Percentiles rank a stretch among this genome's conserved stretches.
Evolutionary conservation across 106 monocot genomes (phyloP).

Genomic region (Acorus calamus): DNA sequence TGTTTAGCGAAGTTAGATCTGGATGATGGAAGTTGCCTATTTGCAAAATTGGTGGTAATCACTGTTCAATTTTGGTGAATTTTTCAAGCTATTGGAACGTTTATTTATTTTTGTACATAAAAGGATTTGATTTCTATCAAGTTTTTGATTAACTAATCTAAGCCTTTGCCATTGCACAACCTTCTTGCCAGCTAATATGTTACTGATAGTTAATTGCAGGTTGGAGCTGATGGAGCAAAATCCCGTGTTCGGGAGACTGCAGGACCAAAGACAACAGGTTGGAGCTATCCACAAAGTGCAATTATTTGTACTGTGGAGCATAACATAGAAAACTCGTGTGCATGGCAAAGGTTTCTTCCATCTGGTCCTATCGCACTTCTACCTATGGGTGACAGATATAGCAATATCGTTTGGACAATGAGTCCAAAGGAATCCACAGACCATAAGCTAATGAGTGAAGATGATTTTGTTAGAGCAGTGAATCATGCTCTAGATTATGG

Average conservation of each 20-base stretch:
- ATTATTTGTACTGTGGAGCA: slow-evolving; percentile 93
- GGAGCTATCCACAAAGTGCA: slow-evolving; percentile 86
- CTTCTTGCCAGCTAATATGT: too few species aligned
- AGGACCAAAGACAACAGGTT: slow-evolving; percentile 62
- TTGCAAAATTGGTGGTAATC: slow-evolving; percentile 91
- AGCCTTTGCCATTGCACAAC: too few species aligned
- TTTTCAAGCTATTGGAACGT: too few species aligned
- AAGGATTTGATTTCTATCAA: too few species aligned
- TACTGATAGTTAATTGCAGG: slow-evolving; percentile 26
- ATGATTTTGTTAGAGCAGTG: slow-evolving; percentile 64
- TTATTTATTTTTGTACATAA: too few species aligned
- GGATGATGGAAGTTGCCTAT: slow-evolving; percentile 51
- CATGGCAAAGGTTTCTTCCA: slow-evolving; percentile 97
- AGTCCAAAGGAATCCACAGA: slow-evolving; percentile 40
- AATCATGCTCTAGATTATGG: slow-evolving; percentile 86
- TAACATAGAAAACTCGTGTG: slow-evolving; percentile 56
- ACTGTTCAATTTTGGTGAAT: not conserved
- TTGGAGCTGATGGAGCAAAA: slow-evolving; percentile 94
- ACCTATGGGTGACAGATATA: slow-evolving; percentile 72
- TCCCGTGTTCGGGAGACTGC: slow-evolving; percentile 74
- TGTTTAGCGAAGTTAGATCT: slow-evolving; percentile 54
- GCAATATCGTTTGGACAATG: slow-evolving; percentile 99
- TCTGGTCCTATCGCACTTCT: slow-evolving; percentile 94
- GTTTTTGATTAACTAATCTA: too few species aligned
- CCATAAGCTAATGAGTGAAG: slow-evolving; percentile 44